phyloP scores from a whole-genome alignment of 345 rosid species.

The Aquilaria malaccensis region DNA sequence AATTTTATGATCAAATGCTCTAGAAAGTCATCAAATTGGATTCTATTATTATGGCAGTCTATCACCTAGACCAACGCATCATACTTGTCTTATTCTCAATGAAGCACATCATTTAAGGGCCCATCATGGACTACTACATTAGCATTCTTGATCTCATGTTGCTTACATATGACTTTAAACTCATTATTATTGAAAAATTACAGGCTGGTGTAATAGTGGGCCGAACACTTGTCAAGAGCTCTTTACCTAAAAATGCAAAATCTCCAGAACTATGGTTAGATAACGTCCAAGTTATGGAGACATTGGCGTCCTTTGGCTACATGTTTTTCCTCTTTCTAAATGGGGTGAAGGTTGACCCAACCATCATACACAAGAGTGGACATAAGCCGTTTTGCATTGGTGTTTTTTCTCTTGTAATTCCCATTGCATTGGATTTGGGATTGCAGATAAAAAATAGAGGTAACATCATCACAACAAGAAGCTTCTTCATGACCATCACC shows the following conservation, averaged over 20 bases:
- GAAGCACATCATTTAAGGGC: too few relatives aligned
- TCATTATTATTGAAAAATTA: neutral
- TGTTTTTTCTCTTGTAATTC: slow-evolving; percentile 2
- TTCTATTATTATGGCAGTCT: too few relatives aligned
- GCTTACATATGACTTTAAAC: too few relatives aligned
- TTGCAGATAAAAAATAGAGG: too few relatives aligned
- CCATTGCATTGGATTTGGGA: neutral
- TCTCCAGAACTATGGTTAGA: neutral
- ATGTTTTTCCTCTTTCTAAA: slow-evolving; percentile 12
- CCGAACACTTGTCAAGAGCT: neutral
- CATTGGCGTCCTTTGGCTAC: slow-evolving; percentile 4
- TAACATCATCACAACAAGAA: too few relatives aligned
- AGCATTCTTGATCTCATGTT: too few relatives aligned
- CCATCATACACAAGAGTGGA: slow-evolving; percentile 5
- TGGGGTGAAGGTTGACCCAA: slow-evolving; percentile 17
- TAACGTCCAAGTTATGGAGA: neutral
- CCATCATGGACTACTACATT: too few relatives aligned
- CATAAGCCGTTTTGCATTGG: slow-evolving; percentile 1
- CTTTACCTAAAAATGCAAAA: too few relatives aligned
- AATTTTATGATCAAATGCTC: too few relatives aligned
- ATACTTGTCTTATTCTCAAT: too few relatives aligned
- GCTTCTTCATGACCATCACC: neutral
- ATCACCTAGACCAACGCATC: too few relatives aligned
- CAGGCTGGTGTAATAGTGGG: neutral
- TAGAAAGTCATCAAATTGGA: too few relatives aligned